Base-by-base conservation (phyloP, 2,329 filamentous ascomycete genomes). In the Ophiostoma tasmaniense region DNA sequence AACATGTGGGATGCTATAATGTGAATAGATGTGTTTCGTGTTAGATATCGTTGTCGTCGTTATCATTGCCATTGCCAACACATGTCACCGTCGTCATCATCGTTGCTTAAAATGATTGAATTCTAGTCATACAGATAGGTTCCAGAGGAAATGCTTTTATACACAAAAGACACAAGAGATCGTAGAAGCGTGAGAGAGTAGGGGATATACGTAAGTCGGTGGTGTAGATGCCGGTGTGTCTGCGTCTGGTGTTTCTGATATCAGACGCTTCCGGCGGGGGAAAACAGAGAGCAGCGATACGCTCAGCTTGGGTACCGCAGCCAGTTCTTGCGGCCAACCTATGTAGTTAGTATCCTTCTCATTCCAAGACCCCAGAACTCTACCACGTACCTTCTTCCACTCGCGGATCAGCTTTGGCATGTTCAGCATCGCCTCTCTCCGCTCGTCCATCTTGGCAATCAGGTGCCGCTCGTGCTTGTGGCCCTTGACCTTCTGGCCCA, bases 401-500 rank as follows among this genome's bases (percentile, higher is more conserved):
- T 90, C 84, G 79, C 90, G 87, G 78, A 99, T 91, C 82, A 98
- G 86, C 76, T 90, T 87, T 72, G 94, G 93, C 95, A 99, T 99
- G 71, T 89, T 89, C 82, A 96, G 79, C 92, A 98, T 97, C 70
- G 95, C 95, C 79, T 91, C 86, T 84, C 90, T 90, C 81, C 93
- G 89, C 81, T 91, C 88, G 78, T 97, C 92, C 85, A 98, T 86
- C 79, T 89, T 88, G 71, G 85, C 83, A 80, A 91, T 89, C 82
- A 97, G 82, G 75, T 90, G 90, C 77, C 95, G 87, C 84, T 99
- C 95, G 87, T 93, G 91, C 75, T 88, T 85, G 80, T 97, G 94
- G 79, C 95, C 95, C 89, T 98, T 99, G 78, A 97, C 94, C 80
- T 85, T 89, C 81, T 97, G 89, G 70, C 93, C 94, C 73, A 92